Evolutionary conservation across 2,329 filamentous ascomycete species (phyloP).

Genomic region (Didymella keratinophila): DNA sequence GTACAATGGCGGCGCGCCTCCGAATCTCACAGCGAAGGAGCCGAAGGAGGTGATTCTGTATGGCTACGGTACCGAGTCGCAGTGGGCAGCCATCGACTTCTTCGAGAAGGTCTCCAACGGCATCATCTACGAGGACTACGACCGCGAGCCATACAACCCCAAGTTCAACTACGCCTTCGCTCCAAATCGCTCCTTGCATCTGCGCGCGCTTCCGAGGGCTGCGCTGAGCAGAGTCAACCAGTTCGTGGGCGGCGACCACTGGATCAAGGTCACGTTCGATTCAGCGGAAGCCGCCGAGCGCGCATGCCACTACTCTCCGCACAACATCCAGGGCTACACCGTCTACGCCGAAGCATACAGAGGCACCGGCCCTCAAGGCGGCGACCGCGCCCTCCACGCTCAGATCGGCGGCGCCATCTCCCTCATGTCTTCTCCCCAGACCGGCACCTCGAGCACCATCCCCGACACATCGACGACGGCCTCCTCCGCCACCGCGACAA

Average conservation of each 20-base stretch:
- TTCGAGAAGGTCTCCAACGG: constrained; percentile 85
- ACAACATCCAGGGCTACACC: constrained; percentile 56
- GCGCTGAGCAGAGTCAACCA: constrained; percentile 82
- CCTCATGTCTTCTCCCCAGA: constrained; percentile 46
- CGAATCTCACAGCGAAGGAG: constrained; percentile 57
- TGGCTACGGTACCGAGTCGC: constrained; percentile 73
- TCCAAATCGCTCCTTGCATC: constrained; percentile 71
- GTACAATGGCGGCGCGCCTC: constrained; percentile 37
- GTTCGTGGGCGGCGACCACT: constrained; percentile 85
- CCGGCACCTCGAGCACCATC: constrained; percentile 45
- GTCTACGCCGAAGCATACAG: constrained; percentile 59
- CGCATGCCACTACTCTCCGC: constrained; percentile 57
- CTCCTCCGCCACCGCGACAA: constrained; percentile 48
- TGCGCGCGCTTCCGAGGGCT: constrained; percentile 71
- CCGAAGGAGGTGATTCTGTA: constrained; percentile 84
- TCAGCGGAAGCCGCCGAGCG: constrained; percentile 58
- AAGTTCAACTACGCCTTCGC: constrained; percentile 77
- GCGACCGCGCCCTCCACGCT: constrained; percentile 54
- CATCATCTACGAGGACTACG: constrained; percentile 90
- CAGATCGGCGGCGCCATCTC: constrained; percentile 38
- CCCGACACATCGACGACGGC: constrained; percentile 49
- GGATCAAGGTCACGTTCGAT: constrained; percentile 72
- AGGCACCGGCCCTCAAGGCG: constrained; percentile 53
- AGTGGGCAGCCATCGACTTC: constrained; percentile 87
- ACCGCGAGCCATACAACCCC: constrained; percentile 78